Evolutionary conservation across 2,329 filamentous ascomycete species (phyloP), one percentile per base, ranked within the genome.

Genomic region (Neonectria hederae): DNA sequence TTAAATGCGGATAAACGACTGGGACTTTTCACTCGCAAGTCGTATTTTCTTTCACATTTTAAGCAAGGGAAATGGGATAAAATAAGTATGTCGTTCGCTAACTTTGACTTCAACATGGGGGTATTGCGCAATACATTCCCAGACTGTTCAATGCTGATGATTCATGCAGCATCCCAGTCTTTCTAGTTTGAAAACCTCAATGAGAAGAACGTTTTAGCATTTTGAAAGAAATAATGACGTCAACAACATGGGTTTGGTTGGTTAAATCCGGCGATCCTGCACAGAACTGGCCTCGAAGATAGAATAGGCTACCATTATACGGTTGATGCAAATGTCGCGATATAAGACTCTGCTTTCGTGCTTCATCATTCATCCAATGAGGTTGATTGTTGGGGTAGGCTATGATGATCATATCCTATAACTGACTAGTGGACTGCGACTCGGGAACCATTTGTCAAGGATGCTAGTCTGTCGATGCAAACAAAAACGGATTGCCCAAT

Each of bases 241-340:
- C 14, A 11, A 26, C 9, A n/a, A 5, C 17, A 10, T n/a, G 22
- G 24, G 24, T 17, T 26, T 11, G 22, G 24, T 48, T 48, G 45
- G 13, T 28, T 17, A 10, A 26, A n/a, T 28, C 13, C 4, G 45
- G 38, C 38, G 38, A 42, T 53, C 48, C 45, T 30, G 9, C 32
- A 43, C 19, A 32, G 24, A 28, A 22, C 11, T 11, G 40, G 10
- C 17, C 21, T 46, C 6, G 30, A 14, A n/a, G 30, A 30, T 32
- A 21, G 17, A n/a, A 21, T 10, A 21, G 53, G 53, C 38, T 28
- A 26, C n/a, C 21, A 53, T 19, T 19, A 22, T 24, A 24, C 28
- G 43, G 30, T 28, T 21, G 42, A 32, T 30, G n/a, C 17, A 40
- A 38, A 62, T 62, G 59, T 62, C 59, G 59, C 45, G 59, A 62